These are phyloP conservation scores for Lithocarpus polystachyus DNA, from an alignment of 306 rosid species.

Conservation along the genomic window DNA sequence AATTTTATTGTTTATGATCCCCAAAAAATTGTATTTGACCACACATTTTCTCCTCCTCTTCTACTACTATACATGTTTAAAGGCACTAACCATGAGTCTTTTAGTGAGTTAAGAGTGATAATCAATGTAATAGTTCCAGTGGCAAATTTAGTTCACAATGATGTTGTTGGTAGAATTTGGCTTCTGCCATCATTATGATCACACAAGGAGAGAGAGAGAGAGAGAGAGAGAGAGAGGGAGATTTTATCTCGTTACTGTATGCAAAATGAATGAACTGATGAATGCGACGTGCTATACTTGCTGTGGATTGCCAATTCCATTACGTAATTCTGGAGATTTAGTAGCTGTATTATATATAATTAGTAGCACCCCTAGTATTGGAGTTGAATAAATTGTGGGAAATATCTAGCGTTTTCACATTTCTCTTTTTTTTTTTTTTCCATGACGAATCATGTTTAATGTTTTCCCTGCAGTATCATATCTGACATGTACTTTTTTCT, in stretches of 20 bases:
- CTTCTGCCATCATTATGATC: not conserved
- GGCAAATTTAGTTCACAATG: not conserved
- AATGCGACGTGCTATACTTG: not conserved
- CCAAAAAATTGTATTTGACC: not conserved
- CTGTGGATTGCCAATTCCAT: not conserved
- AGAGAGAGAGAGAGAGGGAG: not conserved
- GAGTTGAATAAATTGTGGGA: not conserved
- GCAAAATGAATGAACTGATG: not conserved
- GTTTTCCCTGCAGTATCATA: not conserved
- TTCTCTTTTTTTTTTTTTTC: too few species aligned
- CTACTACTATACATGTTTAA: not conserved
- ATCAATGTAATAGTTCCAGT: not conserved
- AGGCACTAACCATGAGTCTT: not conserved
- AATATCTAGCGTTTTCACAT: not conserved
- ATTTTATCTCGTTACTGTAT: not conserved
- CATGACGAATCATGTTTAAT: too few species aligned
- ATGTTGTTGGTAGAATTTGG: not conserved
- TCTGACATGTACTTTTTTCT: not conserved
- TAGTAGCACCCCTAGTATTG: not conserved
- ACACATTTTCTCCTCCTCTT: not conserved
- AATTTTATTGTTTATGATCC: not conserved
- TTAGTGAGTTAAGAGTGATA: not conserved
- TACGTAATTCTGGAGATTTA: not conserved
- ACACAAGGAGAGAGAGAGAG: not conserved
- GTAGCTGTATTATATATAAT: not conserved